A percentile compares a stretch with the other conserved stretches of the same genome.
phyloP scores from a whole-genome alignment of 2,329 filamentous ascomycete genomes.

The Tolypocladium album region DNA sequence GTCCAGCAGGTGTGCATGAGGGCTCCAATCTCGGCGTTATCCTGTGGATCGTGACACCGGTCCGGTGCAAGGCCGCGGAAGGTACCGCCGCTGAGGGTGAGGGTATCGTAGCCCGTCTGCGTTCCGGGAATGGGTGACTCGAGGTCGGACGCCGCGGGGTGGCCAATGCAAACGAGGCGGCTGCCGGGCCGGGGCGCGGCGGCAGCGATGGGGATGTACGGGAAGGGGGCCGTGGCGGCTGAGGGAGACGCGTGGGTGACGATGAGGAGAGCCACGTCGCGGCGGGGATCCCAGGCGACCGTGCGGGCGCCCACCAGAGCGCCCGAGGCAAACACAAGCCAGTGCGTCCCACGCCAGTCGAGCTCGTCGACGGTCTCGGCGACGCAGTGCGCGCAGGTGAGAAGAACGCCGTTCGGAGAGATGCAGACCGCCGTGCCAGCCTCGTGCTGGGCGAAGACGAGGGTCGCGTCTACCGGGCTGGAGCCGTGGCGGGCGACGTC shows the following conservation, averaged over 20 bases:
- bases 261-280: neutral
- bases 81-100: conserved; percentile 32
- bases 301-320: neutral
- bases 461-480: conserved; percentile 12
- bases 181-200: neutral
- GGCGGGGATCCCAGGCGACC: neutral
- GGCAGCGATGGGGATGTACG: neutral
- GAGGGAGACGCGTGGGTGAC: neutral
- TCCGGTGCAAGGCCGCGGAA: conserved; percentile 23
- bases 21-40: conserved; percentile 40
- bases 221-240: neutral
- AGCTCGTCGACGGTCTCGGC: neutral
- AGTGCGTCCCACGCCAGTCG: neutral
- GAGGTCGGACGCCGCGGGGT: conserved; percentile 24
- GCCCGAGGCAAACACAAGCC: neutral
- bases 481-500: neutral
- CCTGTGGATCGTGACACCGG: conserved; percentile 29
- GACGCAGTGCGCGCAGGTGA: conserved; percentile 12
- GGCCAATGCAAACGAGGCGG: neutral
- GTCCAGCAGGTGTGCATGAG: conserved; percentile 45
- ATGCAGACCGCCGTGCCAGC: conserved; percentile 42
- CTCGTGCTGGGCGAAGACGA: conserved; percentile 37
- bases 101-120: conserved; percentile 32
- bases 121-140: conserved; percentile 23
- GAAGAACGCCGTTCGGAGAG: conserved; percentile 27